Base-by-base conservation (phyloP, 1,284 basidiomycete species). In the Cutaneotrichosporon sp. region DNA sequence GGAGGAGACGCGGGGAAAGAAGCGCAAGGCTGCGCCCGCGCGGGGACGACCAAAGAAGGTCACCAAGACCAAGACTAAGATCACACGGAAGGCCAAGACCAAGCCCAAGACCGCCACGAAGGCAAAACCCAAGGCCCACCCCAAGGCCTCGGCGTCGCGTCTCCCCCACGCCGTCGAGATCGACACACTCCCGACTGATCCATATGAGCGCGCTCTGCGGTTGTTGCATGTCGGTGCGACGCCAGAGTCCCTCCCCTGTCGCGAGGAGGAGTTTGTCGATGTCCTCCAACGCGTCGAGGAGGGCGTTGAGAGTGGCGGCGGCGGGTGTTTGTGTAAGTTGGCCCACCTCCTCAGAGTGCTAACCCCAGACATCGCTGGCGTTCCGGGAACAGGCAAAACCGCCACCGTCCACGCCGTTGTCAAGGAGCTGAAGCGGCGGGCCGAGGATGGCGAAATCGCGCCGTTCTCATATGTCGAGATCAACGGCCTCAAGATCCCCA, bases 381-480 rank as follows among this genome's bases (percentile, higher is more conserved):
- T 98, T 1, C 97, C 97, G 9, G 97, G 97, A 1, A 98, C 96
- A 9, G 96, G 97, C 3, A 99, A 99, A 82, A 99, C 97, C 3
- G 97, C 97, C 0, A 99, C 97, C 0, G 94, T 99, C 0, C 92
- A 96, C 72, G 90, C 90, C 0, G 90, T 96, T 16, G 86, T 97
- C 47, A 86, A 90, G 51, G 91, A 95, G 75, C 84, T 97, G 16
- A 92, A 91, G 76, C 85, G 88, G 42, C 90, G 93, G 86, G 92
- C 92, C 0, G 85, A 89, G 74, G 84, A 87, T 61, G 88, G 87
- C 66, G 93, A 97, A 84, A 88, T 89, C 22, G 89, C 90, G 65
- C 91, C 92, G 0, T 99, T 99, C 81, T 92, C 90, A 0, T 99
- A 97, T 72, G 92, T 98, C 65, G 97, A 99, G 78, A 97, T 99